These are phyloP conservation scores for Diplodia mutila DNA, from an alignment of 2,329 filamentous ascomycete species.

Conservation along the genomic window DNA sequence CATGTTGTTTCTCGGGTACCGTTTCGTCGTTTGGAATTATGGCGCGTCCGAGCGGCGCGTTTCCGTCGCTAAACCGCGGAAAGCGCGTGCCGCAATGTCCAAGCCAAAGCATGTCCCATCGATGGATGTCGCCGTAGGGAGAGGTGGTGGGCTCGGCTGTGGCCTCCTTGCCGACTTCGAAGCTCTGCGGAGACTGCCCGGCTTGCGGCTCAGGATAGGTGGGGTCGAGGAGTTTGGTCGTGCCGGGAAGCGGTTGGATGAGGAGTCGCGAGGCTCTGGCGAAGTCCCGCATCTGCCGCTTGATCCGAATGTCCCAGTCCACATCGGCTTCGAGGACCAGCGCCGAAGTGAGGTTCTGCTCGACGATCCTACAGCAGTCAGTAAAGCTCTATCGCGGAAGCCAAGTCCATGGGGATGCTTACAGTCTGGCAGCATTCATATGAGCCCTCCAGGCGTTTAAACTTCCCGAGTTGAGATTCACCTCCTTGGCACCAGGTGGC, in stretches of 20 bases:
- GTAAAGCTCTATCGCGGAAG: background rate
- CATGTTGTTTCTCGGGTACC: conserved; percentile 31
- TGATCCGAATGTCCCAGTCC: conserved; percentile 32
- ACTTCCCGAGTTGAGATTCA: conserved; percentile 7
- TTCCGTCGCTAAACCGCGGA: background rate
- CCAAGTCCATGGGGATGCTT: background rate
- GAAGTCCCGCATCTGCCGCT: conserved; percentile 31
- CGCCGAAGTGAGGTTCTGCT: conserved; percentile 27
- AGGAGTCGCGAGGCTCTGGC: conserved; percentile 28
- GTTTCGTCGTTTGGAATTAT: conserved; percentile 32
- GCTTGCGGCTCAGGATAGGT: conserved; percentile 27
- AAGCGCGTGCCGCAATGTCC: conserved; percentile 41
- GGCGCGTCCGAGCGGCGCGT: conserved; percentile 32
- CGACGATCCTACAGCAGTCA: conserved; percentile 9
- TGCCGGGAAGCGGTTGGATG: conserved; percentile 24
- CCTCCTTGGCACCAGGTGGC: conserved; percentile 38
- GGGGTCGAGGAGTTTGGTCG: conserved; percentile 23
- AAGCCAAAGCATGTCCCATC: conserved; percentile 43
- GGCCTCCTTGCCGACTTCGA: conserved; percentile 26
- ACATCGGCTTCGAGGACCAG: conserved; percentile 31
- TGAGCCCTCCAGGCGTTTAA: conserved; percentile 21
- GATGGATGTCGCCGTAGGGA: conserved; percentile 40
- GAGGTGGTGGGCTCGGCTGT: conserved; percentile 28
- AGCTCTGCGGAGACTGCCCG: conserved; percentile 10
- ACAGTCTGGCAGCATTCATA: conserved; percentile 12